Percentiles rank a stretch among this genome's conserved stretches.
Evolutionary conservation across 1,139 yeast species (phyloP).

Genomic region (Suhomyces panamericanus): DNA sequence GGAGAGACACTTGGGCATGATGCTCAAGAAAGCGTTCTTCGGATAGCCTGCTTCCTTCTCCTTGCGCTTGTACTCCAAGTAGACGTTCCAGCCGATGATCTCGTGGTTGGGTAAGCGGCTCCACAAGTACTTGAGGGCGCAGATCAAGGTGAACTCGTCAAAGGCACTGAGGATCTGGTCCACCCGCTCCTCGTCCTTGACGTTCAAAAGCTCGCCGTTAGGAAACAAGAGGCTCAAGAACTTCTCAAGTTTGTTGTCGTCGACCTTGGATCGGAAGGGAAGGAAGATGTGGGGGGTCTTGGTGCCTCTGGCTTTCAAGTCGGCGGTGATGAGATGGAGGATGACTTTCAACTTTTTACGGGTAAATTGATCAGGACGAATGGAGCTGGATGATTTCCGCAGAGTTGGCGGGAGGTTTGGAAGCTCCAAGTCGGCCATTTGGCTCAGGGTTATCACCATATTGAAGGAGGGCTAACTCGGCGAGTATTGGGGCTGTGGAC

Average conservation of each 20-base stretch:
- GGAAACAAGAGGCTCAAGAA: slow-evolving; percentile 58
- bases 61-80: slow-evolving; percentile 62
- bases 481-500: not conserved
- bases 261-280: slow-evolving; percentile 68
- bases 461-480: not conserved
- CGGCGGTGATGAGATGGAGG: slow-evolving; percentile 67
- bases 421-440: slow-evolving; percentile 17
- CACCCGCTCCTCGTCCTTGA: slow-evolving; percentile 32
- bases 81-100: slow-evolving; percentile 84
- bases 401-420: slow-evolving; percentile 18
- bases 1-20: slow-evolving; percentile 80
- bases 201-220: slow-evolving; percentile 41
- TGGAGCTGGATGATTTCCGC: slow-evolving; percentile 9
- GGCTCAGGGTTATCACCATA: slow-evolving; percentile 10
- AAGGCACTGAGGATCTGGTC: slow-evolving; percentile 42
- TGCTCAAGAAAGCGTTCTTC: slow-evolving; percentile 69
- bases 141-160: slow-evolving; percentile 68
- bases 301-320: slow-evolving; percentile 56
- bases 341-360: slow-evolving; percentile 63
- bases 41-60: slow-evolving; percentile 69
- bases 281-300: slow-evolving; percentile 64
- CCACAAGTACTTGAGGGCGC: slow-evolving; percentile 83
- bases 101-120: slow-evolving; percentile 78
- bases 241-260: slow-evolving; percentile 53
- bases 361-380: slow-evolving; percentile 48